Conservation (phyloP, 108 stramenopile species). For the Stephanodiscus triporus region DNA sequence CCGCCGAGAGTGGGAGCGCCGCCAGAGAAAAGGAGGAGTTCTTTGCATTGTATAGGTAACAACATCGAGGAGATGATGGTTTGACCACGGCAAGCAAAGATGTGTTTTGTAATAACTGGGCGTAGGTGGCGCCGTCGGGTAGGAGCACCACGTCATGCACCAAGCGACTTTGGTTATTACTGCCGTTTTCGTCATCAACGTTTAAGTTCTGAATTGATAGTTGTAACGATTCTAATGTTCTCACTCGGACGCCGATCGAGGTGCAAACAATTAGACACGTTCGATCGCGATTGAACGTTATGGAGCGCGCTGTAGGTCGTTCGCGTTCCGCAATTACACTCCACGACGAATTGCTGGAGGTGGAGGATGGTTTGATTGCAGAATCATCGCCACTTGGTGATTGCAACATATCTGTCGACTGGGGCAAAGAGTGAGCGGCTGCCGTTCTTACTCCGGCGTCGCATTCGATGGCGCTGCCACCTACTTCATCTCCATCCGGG, state of each 20-base stretch:
- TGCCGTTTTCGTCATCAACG: not conserved
- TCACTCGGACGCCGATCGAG: conserved; percentile 42
- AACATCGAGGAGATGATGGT: conserved; percentile 41
- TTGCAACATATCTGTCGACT: not conserved
- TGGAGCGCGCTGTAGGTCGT: conserved; percentile 33
- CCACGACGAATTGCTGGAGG: conserved; percentile 24
- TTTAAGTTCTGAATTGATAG: not conserved
- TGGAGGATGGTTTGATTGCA: conserved; percentile 6
- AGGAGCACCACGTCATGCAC: conserved; percentile 32
- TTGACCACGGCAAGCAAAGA: conserved; percentile 30
- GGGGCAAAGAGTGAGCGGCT: not conserved
- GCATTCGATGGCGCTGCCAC: not conserved
- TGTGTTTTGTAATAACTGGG: conserved; percentile 36
- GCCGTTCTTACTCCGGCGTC: not conserved
- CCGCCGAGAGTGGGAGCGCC: conserved; percentile 42
- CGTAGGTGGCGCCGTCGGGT: conserved; percentile 41
- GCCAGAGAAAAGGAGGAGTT: conserved; percentile 30
- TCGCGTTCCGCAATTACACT: conserved; percentile 20
- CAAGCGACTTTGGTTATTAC: conserved; percentile 23
- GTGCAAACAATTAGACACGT: conserved; percentile 46
- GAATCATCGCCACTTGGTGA: not conserved
- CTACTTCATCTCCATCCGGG: not conserved
- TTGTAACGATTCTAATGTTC: conserved; percentile 37
- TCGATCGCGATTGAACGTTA: conserved; percentile 47
- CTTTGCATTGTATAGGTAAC: conserved; percentile 41